Evolutionary conservation across 2,329 filamentous ascomycete species (phyloP).

Genomic region (Xylariales sp.): DNA sequence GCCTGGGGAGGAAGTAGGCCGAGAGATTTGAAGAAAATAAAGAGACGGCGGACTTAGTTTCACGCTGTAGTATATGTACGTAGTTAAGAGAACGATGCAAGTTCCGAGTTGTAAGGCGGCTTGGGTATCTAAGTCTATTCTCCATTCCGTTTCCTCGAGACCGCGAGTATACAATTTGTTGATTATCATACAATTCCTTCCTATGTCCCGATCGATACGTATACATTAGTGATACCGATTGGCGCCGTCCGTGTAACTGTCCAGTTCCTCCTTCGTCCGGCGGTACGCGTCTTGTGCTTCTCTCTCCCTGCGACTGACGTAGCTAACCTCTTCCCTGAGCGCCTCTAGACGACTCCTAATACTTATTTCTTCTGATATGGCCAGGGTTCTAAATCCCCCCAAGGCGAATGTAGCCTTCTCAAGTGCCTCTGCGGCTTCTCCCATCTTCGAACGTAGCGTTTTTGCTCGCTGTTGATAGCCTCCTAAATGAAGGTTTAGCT

Average conservation of each 20-base stretch:
- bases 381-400: conserved; percentile 78
- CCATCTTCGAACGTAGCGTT: conserved; percentile 81
- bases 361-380: conserved; percentile 82
- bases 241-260: conserved; percentile 60
- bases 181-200: conserved; percentile 33
- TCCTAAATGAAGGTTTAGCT: conserved; percentile 85
- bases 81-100: neutral
- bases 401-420: conserved; percentile 78
- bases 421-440: conserved; percentile 78
- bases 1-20: conserved; percentile 53
- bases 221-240: conserved; percentile 48
- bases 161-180: conserved; percentile 35
- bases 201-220: conserved; percentile 8
- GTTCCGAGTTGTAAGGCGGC: conserved; percentile 2
- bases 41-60: neutral
- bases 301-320: conserved; percentile 82
- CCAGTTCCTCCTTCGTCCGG: conserved; percentile 80
- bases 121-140: conserved; percentile 29
- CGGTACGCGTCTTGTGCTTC: conserved; percentile 92
- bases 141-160: conserved; percentile 18
- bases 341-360: conserved; percentile 77
- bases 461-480: conserved; percentile 91
- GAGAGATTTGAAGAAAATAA: conserved; percentile 39
- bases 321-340: conserved; percentile 84
- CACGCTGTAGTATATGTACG: neutral